A percentile compares a stretch with the other conserved stretches of the same genome.
Evolutionary conservation across 345 rosid genomes (phyloP).

Genomic region (Conringia planisiliqua): DNA sequence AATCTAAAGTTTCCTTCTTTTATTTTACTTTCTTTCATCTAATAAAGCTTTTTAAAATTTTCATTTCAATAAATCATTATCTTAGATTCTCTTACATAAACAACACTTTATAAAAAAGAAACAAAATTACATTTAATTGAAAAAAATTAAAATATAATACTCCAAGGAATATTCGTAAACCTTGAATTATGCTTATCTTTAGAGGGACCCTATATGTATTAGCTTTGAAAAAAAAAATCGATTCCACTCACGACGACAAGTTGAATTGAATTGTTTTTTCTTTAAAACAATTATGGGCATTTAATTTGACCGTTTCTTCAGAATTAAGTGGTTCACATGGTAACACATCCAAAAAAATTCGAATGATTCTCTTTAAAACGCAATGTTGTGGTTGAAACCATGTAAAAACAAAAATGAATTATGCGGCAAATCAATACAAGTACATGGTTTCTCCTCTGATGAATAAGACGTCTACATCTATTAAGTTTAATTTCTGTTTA

Average conservation of each 20-base stretch:
- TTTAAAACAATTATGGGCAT: not conserved
- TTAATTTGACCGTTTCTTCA: not conserved
- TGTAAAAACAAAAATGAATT: not conserved
- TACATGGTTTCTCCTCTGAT: not conserved
- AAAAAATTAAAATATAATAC: too few species aligned
- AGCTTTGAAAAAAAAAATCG: slow-evolving; percentile 6
- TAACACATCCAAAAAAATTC: not conserved
- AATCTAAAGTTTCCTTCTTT: too few species aligned
- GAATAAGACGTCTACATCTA: not conserved
- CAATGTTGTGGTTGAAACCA: not conserved
- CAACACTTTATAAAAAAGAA: too few species aligned
- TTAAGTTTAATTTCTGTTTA: not conserved
- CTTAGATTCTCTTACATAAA: too few species aligned
- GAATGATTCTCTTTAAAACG: not conserved
- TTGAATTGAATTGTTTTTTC: not conserved
- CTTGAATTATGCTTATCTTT: slow-evolving; percentile 19
- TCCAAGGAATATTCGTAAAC: slow-evolving; percentile 15
- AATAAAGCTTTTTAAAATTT: too few species aligned
- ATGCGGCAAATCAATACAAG: not conserved
- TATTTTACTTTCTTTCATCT: too few species aligned
- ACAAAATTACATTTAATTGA: too few species aligned
- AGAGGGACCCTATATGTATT: slow-evolving; percentile 7
- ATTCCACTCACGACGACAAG: slow-evolving; percentile 14
- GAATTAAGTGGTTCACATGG: not conserved
- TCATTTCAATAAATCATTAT: too few species aligned